Evolutionary conservation across 768 basidiomycete species (phyloP).

Genomic region (Panellus pusillus): DNA sequence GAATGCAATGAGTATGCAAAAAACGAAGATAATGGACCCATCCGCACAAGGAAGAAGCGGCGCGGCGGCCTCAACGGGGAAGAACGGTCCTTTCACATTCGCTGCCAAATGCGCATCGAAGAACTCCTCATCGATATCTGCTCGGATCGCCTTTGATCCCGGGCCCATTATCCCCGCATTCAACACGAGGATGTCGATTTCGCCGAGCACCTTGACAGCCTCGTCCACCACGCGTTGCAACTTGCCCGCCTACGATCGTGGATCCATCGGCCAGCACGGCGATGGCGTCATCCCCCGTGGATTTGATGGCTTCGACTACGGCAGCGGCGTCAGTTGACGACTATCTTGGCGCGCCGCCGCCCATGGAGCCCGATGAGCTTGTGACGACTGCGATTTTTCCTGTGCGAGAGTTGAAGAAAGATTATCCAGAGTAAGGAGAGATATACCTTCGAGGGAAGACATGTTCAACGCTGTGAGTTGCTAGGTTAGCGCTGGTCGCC

Average conservation of each 20-base stretch:
- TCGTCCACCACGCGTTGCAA: conserved; percentile 48
- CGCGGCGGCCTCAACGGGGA: conserved; percentile 49
- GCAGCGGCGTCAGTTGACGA: no score
- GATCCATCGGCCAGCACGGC: conserved; percentile 54
- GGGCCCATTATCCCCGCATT: conserved; percentile 64
- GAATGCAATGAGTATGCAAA: background rate
- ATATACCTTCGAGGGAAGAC: no score
- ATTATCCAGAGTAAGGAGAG: no score
- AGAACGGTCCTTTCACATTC: conserved; percentile 62
- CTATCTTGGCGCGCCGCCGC: no score
- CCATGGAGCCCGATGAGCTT: no score
- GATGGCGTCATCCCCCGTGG: conserved; percentile 45
- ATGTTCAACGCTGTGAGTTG: no score
- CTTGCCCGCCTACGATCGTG: conserved; percentile 46
- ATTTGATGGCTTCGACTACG: no score
- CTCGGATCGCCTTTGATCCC: conserved; percentile 46
- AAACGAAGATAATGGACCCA: no score
- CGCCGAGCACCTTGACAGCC: conserved; percentile 48
- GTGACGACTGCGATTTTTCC: no score
- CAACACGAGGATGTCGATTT: conserved; percentile 57
- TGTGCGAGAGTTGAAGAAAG: no score
- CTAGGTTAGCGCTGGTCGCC: no score
- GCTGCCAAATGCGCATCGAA: conserved; percentile 52
- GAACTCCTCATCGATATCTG: conserved; percentile 50
- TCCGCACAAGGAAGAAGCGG: conserved; percentile 32